A percentile compares a stretch with the other conserved stretches of the same genome.
Evolutionary conservation across 257 asterid species (phyloP).

Genomic region (Anisodus tanguticus): DNA sequence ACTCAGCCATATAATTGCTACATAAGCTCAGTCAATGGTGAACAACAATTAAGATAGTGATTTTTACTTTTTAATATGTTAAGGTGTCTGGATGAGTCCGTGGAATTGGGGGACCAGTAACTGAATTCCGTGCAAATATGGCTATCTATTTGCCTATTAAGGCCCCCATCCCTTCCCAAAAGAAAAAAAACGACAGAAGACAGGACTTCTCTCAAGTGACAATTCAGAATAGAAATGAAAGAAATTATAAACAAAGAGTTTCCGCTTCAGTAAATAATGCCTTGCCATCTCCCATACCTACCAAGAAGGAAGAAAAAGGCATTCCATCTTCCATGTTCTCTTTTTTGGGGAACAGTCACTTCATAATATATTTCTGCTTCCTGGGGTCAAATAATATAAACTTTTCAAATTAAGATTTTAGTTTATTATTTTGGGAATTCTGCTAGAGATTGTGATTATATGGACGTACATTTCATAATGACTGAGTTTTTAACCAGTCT

Average conservation of each 20-base stretch:
- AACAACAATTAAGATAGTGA: not conserved
- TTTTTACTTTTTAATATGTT: not conserved
- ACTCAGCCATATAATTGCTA: not conserved
- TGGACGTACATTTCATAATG: not conserved
- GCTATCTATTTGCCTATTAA: not conserved
- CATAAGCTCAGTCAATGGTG: not conserved
- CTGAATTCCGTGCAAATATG: not conserved
- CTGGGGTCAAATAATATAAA: not conserved
- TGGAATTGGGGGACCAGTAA: not conserved
- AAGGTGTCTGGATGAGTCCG: not conserved
- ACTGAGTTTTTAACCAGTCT: not conserved
- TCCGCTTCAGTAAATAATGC: conserved; percentile 1
- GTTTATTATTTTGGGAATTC: conserved; percentile 20
- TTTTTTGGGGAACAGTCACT: not conserved
- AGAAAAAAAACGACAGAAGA: not conserved
- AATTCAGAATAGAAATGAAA: conserved; percentile 10
- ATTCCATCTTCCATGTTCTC: not conserved
- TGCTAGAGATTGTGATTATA: not conserved
- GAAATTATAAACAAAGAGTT: not conserved
- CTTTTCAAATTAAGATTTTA: conserved; percentile 14
- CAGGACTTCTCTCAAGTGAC: not conserved
- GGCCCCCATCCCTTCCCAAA: not conserved
- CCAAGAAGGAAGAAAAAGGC: not conserved
- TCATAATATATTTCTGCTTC: not conserved
- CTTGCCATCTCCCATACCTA: not conserved